A percentile compares a stretch with the other conserved stretches of the same genome.
phyloP scores from a whole-genome alignment of 2,329 filamentous ascomycete species.

The Fusarium sp. region DNA sequence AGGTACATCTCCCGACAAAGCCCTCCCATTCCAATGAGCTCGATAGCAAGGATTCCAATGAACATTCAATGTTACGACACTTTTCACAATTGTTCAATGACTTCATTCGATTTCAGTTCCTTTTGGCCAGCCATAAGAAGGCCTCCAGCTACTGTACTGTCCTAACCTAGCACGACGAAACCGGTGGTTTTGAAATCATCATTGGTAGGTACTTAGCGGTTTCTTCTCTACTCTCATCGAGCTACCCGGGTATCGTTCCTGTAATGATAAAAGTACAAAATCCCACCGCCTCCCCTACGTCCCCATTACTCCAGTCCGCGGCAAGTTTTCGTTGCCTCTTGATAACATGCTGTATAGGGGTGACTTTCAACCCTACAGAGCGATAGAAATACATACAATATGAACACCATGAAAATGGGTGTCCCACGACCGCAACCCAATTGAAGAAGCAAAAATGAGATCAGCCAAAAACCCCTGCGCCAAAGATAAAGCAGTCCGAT shows the following conservation, averaged over 20 bases:
- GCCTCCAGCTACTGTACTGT: background rate
- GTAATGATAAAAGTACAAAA: conserved; percentile 41
- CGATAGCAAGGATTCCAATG: background rate
- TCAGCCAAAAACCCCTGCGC: conserved; percentile 33
- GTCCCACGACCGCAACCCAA: conserved; percentile 1
- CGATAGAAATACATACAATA: conserved; percentile 35
- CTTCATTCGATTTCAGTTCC: background rate
- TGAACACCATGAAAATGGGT: conserved; percentile 1
- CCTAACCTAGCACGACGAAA: background rate
- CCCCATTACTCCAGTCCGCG: background rate
- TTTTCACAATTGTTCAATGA: background rate
- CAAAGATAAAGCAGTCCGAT: conserved; percentile 39
- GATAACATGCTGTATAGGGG: conserved; percentile 18
- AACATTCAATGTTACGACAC: background rate
- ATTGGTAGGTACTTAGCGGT: conserved; percentile 32
- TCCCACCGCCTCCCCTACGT: conserved; percentile 13
- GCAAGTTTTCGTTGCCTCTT: background rate
- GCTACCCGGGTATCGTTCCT: conserved; percentile 43
- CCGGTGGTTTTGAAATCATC: background rate
- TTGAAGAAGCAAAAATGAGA: background rate
- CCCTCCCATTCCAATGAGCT: conserved; percentile 2
- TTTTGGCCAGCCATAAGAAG: conserved; percentile 3
- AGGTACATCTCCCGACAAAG: background rate
- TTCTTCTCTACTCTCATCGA: conserved; percentile 14
- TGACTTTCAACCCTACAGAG: background rate